These are phyloP conservation scores for Pseudogymnoascus sp. DNA, from an alignment of 2,329 filamentous ascomycete genomes.

Conservation along the genomic window DNA sequence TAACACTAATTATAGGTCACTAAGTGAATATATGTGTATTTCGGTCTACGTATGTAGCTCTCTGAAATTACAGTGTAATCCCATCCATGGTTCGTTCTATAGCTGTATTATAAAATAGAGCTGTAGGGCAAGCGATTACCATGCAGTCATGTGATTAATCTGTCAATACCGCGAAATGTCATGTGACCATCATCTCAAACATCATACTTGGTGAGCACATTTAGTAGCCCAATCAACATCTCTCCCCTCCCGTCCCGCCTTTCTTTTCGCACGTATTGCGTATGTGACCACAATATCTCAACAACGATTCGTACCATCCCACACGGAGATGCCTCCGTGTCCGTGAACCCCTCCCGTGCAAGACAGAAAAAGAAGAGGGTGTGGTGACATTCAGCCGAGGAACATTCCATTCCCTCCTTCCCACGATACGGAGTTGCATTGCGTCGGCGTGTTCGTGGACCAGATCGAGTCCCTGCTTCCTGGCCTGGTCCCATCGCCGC, in stretches of 20 bases:
- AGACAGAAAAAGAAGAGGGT: slow-evolving; percentile 1
- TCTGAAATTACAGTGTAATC: no score
- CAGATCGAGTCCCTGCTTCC: not conserved
- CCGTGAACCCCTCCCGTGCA: not conserved
- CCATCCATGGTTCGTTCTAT: no score
- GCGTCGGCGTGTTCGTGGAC: not conserved
- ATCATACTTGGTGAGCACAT: not conserved
- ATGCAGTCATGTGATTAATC: no score
- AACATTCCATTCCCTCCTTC: not conserved
- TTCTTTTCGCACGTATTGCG: not conserved
- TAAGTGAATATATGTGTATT: no score
- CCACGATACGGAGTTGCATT: not conserved
- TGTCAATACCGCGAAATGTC: no score
- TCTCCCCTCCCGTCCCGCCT: not conserved
- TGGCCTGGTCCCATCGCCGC: not conserved
- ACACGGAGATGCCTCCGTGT: not conserved
- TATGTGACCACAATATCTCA: not conserved
- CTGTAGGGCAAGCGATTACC: no score
- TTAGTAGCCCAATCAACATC: not conserved
- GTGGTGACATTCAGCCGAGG: not conserved
- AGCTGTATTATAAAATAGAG: no score
- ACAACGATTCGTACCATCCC: not conserved
- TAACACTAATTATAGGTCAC: not conserved
- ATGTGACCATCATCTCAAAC: not conserved
- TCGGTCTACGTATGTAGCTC: no score